These are phyloP conservation scores for Haberlea rhodopensis DNA, from an alignment of 257 asterid genomes.

Conservation along the genomic window DNA sequence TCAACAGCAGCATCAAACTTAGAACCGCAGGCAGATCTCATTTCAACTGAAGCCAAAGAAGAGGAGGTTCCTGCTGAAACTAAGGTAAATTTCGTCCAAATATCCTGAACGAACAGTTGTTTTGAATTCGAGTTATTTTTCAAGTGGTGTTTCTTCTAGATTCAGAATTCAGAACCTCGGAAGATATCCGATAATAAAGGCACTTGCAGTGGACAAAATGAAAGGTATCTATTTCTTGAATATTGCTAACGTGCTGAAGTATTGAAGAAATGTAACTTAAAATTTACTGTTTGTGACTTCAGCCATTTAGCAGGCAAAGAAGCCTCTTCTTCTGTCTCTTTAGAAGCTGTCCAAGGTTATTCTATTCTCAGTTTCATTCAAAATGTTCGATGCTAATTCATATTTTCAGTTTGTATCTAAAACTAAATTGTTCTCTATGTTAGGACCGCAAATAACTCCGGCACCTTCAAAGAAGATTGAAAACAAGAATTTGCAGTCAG, in stretches of 20 bases:
- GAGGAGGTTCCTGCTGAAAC: conserved; percentile 12
- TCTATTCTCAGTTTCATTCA: conserved; percentile 9
- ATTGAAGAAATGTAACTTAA: not conserved
- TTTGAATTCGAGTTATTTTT: not conserved
- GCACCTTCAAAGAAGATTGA: conserved; percentile 42
- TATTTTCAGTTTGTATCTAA: conserved; percentile 18
- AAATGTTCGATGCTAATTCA: not conserved
- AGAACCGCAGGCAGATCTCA: conserved; percentile 24
- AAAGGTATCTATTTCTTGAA: conserved; percentile 24
- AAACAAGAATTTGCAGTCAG: conserved; percentile 51
- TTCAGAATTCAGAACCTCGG: conserved; percentile 27
- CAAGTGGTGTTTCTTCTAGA: conserved; percentile 20
- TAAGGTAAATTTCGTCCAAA: not conserved
- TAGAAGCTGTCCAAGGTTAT: conserved; percentile 35
- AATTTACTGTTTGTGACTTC: conserved; percentile 17
- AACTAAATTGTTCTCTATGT: not conserved
- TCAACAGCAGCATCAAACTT: conserved; percentile 2
- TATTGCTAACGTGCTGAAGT: not conserved
- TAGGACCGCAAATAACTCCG: conserved; percentile 57
- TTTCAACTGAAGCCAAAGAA: conserved; percentile 28
- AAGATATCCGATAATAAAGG: conserved; percentile 26
- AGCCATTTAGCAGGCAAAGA: conserved; percentile 24
- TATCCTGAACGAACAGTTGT: conserved; percentile 20
- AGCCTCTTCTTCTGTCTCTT: conserved; percentile 24
- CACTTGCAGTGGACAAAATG: conserved; percentile 24